phyloP scores from a whole-genome alignment of 73 alveolate species.

The Urostyla sp. region DNA sequence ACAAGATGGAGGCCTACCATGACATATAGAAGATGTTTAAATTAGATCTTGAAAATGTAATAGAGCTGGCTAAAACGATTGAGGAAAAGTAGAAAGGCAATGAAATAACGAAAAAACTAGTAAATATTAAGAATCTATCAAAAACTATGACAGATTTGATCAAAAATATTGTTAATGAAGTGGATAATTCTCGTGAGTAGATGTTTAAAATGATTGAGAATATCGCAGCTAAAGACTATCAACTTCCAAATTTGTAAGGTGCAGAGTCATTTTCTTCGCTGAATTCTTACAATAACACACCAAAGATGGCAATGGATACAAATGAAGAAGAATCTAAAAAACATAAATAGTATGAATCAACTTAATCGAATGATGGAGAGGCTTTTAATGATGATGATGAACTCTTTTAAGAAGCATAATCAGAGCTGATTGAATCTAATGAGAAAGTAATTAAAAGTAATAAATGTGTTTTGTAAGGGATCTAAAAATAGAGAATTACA shows the following conservation, averaged over 20 bases:
- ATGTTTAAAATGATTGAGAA: constrained; percentile 46
- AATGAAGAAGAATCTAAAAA: too few species aligned
- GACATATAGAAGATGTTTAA: constrained; percentile 16
- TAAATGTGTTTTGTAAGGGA: neutral
- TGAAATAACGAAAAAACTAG: constrained; percentile 1
- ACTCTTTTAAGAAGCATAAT: constrained; percentile 29
- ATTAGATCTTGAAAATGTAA: constrained; percentile 6
- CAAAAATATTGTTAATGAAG: constrained; percentile 25
- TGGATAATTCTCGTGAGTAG: constrained; percentile 32
- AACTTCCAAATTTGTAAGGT: too few species aligned
- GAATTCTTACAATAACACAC: too few species aligned
- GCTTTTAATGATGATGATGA: constrained; percentile 37
- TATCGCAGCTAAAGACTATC: too few species aligned
- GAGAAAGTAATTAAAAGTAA: neutral
- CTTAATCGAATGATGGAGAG: constrained; percentile 6
- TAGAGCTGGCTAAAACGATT: constrained; percentile 32
- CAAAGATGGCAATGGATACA: too few species aligned
- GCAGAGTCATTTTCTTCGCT: too few species aligned
- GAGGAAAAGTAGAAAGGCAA: constrained; percentile 6
- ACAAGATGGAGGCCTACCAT: neutral
- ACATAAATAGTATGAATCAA: too few species aligned
- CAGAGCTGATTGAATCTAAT: neutral
- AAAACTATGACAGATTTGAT: constrained; percentile 37
- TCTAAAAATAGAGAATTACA: constrained; percentile 35
- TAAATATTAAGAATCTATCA: neutral